A percentile compares a stretch with the other conserved stretches of the same genome.
These are phyloP conservation scores for Agrocybe pediades DNA, from an alignment of 768 basidiomycete species.

Conservation along the genomic window DNA sequence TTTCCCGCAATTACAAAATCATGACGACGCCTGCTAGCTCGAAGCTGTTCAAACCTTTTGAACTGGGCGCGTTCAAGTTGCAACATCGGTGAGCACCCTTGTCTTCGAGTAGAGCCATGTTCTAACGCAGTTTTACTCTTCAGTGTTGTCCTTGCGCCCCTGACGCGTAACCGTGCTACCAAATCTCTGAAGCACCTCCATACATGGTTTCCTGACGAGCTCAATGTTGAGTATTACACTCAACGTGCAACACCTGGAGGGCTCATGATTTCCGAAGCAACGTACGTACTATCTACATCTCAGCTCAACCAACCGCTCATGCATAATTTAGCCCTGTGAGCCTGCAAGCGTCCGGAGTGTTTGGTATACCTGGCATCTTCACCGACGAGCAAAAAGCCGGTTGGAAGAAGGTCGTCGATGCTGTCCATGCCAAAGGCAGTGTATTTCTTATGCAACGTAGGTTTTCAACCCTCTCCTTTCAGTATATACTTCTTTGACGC, in stretches of 20 bases:
- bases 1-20: not conserved
- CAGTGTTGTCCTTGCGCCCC: slow-evolving; percentile 17
- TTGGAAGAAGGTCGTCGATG: slow-evolving; percentile 17
- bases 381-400: slow-evolving; percentile 16
- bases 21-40: slow-evolving; percentile 5
- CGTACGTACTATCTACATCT: slow-evolving; percentile 3
- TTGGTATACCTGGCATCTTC: slow-evolving; percentile 19
- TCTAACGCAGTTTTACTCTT: not conserved
- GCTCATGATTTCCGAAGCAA: slow-evolving; percentile 16
- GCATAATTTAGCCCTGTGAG: slow-evolving; percentile 8
- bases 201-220: slow-evolving; percentile 17
- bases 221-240: slow-evolving; percentile 15
- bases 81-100: slow-evolving; percentile 11
- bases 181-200: slow-evolving; percentile 10
- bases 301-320: not conserved
- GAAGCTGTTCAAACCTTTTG: slow-evolving; percentile 12
- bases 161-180: slow-evolving; percentile 17
- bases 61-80: slow-evolving; percentile 10
- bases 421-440: slow-evolving; percentile 12
- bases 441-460: slow-evolving; percentile 17
- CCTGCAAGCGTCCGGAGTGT: slow-evolving; percentile 14
- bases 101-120: not conserved
- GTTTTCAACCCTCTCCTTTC: not conserved
- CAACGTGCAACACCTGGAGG: slow-evolving; percentile 16
- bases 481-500: not conserved